Percentiles rank a stretch among this genome's conserved stretches.
phyloP scores from a whole-genome alignment of 1,284 basidiomycete species.

The Grifola frondosa region DNA sequence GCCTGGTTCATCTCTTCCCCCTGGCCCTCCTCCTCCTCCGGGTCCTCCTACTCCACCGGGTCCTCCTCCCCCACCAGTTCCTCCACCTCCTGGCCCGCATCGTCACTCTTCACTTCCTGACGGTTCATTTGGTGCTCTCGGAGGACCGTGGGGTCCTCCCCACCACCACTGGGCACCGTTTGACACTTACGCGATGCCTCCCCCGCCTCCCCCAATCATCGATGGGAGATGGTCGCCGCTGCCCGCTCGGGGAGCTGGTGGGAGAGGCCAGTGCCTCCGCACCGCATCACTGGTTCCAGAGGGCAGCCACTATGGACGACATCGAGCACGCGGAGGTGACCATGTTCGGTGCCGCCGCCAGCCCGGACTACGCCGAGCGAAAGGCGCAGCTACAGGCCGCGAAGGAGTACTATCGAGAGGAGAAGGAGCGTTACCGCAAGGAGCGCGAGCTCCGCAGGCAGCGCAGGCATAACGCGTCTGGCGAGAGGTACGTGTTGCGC shows the following conservation, averaged over 20 bases:
- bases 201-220: slow-evolving; percentile 5
- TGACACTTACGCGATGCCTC: slow-evolving; percentile 10
- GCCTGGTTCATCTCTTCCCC: slow-evolving; percentile 6
- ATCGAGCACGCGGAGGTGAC: slow-evolving; percentile 17
- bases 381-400: slow-evolving; percentile 66
- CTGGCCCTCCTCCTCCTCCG: slow-evolving; percentile 9
- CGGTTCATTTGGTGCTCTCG: slow-evolving; percentile 1
- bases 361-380: slow-evolving; percentile 43
- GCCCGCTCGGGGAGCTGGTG: slow-evolving; percentile 11
- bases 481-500: slow-evolving; percentile 32
- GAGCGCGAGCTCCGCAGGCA: slow-evolving; percentile 53
- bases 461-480: slow-evolving; percentile 26
- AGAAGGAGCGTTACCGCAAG: slow-evolving; percentile 66
- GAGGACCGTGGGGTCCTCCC: slow-evolving; percentile 2
- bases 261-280: slow-evolving; percentile 1
- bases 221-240: background rate
- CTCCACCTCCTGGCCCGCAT: slow-evolving; percentile 10
- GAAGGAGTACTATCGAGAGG: slow-evolving; percentile 61
- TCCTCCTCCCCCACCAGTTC: slow-evolving; percentile 18
- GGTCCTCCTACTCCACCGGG: slow-evolving; percentile 20
- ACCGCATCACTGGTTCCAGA: background rate
- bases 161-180: slow-evolving; percentile 3
- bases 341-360: slow-evolving; percentile 24
- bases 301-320: background rate
- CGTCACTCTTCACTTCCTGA: slow-evolving; percentile 6